Evolutionary conservation across 2,329 filamentous ascomycete genomes (phyloP), one percentile per base, ranked within the genome.

Genomic region (Colletotrichum cuscutae): DNA sequence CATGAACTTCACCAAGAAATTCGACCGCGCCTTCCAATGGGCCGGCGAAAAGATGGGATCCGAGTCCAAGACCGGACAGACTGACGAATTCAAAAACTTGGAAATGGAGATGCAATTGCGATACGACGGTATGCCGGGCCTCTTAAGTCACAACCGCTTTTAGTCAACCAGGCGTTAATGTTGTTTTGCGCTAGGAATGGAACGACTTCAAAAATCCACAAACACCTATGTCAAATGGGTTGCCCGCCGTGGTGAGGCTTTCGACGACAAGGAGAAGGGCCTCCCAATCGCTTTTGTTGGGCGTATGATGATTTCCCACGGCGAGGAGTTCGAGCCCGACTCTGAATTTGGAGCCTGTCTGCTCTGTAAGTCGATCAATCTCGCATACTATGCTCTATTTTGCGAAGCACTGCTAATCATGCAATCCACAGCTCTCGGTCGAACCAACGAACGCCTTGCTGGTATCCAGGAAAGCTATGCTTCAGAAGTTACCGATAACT

Each of bases 11-110:
- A 88, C 86, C 84, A 98, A 97, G 88, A 98, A 97, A 82, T 91
- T 98, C 81, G 96, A 95, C 85, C 93, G 96, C 80, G 92, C 97
- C 87, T 97, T 96, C 87, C 96, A 98, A 92, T 98, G 96, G 96
- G 95, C 95, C 49, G 95, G 95, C 77, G 96, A 98, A 86, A 94
- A 95, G 85, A 98, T 98, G 94, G 96, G 96, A 78, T 91, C 90
- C 76, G 95, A 98, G 84, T 89, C 92, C 84, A 97, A 95, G 85
- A 98, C 96, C 11, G 91, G 88, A 81, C 91, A 95, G 75, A 93
- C 94, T 0, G 95, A 98, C 65, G 93, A 98, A 79, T 98, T 98
- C 89, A 97, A 94, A 85, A 89, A 90, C 73, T 86, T 98, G 78
- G 95, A 98, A 84, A 87, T 90, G 68, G 96, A 98, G 84, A 98